Base-by-base conservation (phyloP, 176 grass and related monocot species). In the Alopecurus myosuroides region DNA sequence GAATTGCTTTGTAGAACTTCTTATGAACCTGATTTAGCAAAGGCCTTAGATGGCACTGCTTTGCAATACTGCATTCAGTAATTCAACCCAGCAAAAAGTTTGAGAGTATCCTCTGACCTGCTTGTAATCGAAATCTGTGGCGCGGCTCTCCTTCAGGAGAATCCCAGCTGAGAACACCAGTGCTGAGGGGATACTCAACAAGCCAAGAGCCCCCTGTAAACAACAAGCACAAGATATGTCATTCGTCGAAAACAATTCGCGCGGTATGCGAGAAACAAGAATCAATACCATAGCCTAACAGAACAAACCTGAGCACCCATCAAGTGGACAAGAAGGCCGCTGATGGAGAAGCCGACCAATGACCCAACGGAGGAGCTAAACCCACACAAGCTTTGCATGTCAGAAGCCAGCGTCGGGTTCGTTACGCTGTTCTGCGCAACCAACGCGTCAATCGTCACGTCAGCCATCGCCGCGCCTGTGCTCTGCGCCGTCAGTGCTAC, bases 351-450 rank as follows among this genome's bases (percentile, higher is more conserved):
- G 35, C 96, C 96, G 4, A 95, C 18, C 83, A 98, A 70, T 40
- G 91, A 77, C 9, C 96, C 96, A 29, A 98, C 44, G 5, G 96
- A 98, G 46, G 87, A 89, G 84, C 91, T 90, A 19, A 93, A 87
- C 64, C 87, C 91, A 58, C 93, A 98, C 61, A 98, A 26, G 85
- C 93, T 95, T 46, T 88, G 89, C 89, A 98, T 94, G 42, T 98
- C 87, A 11, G 96, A 45, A 25, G 89, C 87, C 40, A 98, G 89
- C 13, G 85, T 70, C 48, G 91, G 93, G 28, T 98, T 83, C 12
- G 42, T 87, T 37, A 92, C 90, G 86, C 91, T 94, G 19, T 95
- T 93, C 80, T 95, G 78, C 20, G 85, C 96, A 65, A 98, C 91
- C 60, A 94, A 75, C 1, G 96, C 89, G 70, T 98, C 96, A 52